These are phyloP conservation scores for Scopulariopsis brevicaulis DNA, from an alignment of 2,329 filamentous ascomycete species.

Conservation along the genomic window DNA sequence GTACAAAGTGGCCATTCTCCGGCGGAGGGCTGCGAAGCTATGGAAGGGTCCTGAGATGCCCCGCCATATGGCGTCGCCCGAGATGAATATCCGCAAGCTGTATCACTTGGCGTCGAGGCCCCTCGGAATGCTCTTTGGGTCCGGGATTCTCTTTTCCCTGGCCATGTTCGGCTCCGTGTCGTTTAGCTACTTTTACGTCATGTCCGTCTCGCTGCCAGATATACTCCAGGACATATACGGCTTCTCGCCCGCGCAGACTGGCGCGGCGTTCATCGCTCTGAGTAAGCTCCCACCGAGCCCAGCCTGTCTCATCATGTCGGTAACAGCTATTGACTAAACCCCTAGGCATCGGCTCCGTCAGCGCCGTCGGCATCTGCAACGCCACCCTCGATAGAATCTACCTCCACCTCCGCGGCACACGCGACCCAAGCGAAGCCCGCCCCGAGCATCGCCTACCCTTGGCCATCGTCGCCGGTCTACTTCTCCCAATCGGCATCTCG, in stretches of 20 bases:
- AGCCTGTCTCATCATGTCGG: neutral
- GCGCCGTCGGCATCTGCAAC: slow-evolving; percentile 38
- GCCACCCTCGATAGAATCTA: slow-evolving; percentile 40
- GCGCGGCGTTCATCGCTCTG: slow-evolving; percentile 34
- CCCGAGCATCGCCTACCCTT: slow-evolving; percentile 46
- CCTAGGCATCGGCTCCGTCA: slow-evolving; percentile 33
- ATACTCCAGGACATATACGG: slow-evolving; percentile 35
- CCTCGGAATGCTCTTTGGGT: slow-evolving; percentile 32
- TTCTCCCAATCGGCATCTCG: slow-evolving; percentile 30
- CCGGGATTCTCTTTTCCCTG: slow-evolving; percentile 37
- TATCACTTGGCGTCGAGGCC: slow-evolving; percentile 29
- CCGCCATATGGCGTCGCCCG: neutral
- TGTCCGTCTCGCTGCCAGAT: slow-evolving; percentile 39
- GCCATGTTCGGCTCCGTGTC: slow-evolving; percentile 33
- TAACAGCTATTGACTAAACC: neutral
- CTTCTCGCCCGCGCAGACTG: slow-evolving; percentile 37
- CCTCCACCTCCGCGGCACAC: slow-evolving; percentile 26
- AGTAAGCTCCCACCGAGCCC: slow-evolving; percentile 7
- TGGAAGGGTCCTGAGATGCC: slow-evolving; percentile 4
- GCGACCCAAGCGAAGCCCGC: slow-evolving; percentile 20
- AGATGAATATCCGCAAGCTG: neutral
- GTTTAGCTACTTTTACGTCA: slow-evolving; percentile 41
- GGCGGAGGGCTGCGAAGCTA: slow-evolving; percentile 20
- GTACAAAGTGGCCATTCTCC: slow-evolving; percentile 45
- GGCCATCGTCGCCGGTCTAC: slow-evolving; percentile 30